Conservation (phyloP, 176 grass and related monocot genomes). For the Melocanna baccifera region DNA sequence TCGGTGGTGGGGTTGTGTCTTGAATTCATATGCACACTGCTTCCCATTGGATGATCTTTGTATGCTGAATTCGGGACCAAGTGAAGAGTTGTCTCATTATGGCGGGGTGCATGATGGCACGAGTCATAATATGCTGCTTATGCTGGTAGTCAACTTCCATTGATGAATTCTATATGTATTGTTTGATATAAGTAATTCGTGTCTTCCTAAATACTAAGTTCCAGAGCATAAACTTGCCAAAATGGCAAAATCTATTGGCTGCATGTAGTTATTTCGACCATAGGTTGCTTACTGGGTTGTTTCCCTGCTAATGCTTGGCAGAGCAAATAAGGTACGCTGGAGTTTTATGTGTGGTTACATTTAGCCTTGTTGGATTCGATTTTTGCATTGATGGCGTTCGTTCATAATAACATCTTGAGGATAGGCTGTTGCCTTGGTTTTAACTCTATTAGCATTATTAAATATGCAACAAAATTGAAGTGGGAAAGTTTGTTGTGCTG, state of each 20-base stretch:
- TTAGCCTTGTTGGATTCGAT: background rate
- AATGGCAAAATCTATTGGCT: background rate
- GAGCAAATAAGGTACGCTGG: background rate
- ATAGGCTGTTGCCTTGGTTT: background rate
- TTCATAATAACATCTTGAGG: background rate
- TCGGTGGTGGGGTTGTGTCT: background rate
- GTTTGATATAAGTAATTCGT: background rate
- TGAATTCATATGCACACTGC: background rate
- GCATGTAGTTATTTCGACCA: background rate
- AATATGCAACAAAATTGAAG: background rate
- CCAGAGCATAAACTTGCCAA: background rate
- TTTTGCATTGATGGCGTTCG: background rate
- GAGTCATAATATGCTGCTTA: background rate
- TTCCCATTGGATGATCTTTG: background rate
- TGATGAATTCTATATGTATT: background rate
- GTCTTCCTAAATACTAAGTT: background rate
- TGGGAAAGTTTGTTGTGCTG: slow-evolving; percentile 1
- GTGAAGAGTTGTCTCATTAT: background rate
- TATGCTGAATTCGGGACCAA: background rate
- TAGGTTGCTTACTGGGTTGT: background rate
- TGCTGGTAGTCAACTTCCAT: background rate
- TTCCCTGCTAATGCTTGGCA: background rate
- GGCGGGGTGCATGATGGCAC: background rate
- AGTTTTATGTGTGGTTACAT: background rate
- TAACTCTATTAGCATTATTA: background rate